A percentile compares a stretch with the other conserved stretches of the same genome.
These are phyloP conservation scores for Candida glaebosa DNA, from an alignment of 805 yeast species.

Conservation along the genomic window DNA sequence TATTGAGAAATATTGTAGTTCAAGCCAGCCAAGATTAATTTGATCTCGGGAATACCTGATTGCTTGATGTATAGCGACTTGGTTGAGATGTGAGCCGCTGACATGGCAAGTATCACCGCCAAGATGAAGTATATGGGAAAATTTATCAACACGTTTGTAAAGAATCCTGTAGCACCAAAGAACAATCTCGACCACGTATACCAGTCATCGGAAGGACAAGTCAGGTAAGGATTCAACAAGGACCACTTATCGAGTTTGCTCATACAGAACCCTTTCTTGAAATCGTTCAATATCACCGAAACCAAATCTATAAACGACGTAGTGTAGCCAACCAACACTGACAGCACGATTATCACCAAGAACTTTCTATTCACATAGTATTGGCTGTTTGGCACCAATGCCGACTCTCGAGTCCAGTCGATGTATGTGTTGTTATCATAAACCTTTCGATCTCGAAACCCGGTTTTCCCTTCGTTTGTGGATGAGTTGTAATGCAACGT, in stretches of 20 bases:
- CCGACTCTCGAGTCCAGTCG: constrained; percentile 52
- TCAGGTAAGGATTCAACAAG: constrained; percentile 38
- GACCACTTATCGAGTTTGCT: constrained; percentile 37
- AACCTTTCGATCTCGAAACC: constrained; percentile 2
- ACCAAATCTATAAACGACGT: constrained; percentile 49
- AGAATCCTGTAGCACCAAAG: constrained; percentile 16
- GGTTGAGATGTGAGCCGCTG: constrained; percentile 29
- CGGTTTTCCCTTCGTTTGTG: neutral
- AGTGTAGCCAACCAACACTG: constrained; percentile 45
- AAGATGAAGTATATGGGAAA: constrained; percentile 33
- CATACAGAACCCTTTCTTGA: constrained; percentile 51
- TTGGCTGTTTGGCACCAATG: constrained; percentile 11
- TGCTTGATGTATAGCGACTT: constrained; percentile 29
- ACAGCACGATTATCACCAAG: constrained; percentile 43
- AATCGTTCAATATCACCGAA: constrained; percentile 49
- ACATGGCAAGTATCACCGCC: constrained; percentile 20
- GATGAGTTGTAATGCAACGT: neutral
- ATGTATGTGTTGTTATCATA: constrained; percentile 44
- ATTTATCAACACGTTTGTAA: constrained; percentile 22
- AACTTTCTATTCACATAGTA: constrained; percentile 36
- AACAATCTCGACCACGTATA: constrained; percentile 33
- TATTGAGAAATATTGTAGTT: constrained; percentile 45
- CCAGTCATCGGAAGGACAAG: constrained; percentile 42
- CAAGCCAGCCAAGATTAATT: constrained; percentile 64
- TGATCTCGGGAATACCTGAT: constrained; percentile 74